These are phyloP conservation scores for Daldinia bambusicola DNA, from an alignment of 495 filamentous ascomycete genomes.

Conservation along the genomic window DNA sequence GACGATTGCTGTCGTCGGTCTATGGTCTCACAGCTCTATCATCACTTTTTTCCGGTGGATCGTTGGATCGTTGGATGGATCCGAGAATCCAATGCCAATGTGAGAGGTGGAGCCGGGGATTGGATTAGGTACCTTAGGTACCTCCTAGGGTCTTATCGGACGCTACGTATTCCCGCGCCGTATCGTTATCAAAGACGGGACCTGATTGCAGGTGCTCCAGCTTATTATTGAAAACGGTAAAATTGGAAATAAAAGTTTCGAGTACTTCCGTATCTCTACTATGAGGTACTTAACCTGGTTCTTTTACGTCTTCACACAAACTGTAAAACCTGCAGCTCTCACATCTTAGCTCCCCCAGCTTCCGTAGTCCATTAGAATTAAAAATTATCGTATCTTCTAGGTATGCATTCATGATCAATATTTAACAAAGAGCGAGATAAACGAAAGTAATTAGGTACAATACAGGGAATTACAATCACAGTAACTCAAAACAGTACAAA, in stretches of 20 bases:
- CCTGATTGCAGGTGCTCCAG: too few relatives aligned
- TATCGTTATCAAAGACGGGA: too few relatives aligned
- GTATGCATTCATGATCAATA: neutral
- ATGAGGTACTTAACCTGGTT: too few relatives aligned
- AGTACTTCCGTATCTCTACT: neutral
- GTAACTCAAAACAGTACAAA: neutral
- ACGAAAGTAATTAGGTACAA: neutral
- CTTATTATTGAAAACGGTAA: too few relatives aligned
- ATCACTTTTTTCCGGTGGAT: constrained; percentile 34
- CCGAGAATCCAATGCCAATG: neutral
- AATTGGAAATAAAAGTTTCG: neutral
- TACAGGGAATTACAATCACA: constrained; percentile 6
- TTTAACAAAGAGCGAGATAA: neutral
- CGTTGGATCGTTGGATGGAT: too few relatives aligned
- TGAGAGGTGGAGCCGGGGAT: neutral
- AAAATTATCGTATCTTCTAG: too few relatives aligned
- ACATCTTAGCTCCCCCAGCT: too few relatives aligned
- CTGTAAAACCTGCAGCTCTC: too few relatives aligned
- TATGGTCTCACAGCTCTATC: constrained; percentile 23
- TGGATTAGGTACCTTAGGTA: too few relatives aligned
- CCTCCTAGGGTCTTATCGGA: constrained; percentile 27
- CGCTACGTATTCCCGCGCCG: constrained; percentile 30
- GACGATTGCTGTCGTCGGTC: constrained; percentile 11
- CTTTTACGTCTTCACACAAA: too few relatives aligned
- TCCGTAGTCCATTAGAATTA: too few relatives aligned